Evolutionary conservation across 768 basidiomycete species (phyloP).

Genomic region (Ramaria sp.): DNA sequence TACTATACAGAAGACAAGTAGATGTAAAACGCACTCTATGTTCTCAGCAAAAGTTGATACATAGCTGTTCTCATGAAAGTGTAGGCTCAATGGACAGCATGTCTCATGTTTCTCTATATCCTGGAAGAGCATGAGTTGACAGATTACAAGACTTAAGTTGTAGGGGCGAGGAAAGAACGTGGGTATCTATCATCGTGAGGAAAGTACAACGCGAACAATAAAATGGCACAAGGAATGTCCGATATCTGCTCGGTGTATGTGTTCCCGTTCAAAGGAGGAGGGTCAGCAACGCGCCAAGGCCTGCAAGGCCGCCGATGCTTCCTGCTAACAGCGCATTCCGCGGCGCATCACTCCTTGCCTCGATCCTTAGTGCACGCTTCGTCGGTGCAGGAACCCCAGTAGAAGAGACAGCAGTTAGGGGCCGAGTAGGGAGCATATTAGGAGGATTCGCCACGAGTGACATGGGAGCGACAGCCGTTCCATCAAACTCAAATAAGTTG

Average conservation of each 20-base stretch:
- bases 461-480: constrained; percentile 60
- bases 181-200: neutral
- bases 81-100: no score
- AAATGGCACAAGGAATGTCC: neutral
- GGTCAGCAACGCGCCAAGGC: neutral
- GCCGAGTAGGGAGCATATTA: constrained; percentile 74
- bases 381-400: neutral
- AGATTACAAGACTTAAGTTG: neutral
- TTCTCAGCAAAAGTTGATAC: no score
- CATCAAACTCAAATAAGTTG: constrained; percentile 71
- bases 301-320: neutral
- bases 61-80: no score
- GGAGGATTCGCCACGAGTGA: constrained; percentile 60
- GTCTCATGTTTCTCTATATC: no score
- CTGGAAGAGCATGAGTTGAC: no score
- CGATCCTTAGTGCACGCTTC: neutral
- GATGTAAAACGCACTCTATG: no score
- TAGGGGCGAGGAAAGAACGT: neutral
- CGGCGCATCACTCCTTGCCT: neutral
- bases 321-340: neutral
- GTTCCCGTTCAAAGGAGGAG: neutral
- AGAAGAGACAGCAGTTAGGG: constrained; percentile 44
- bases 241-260: neutral
- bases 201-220: neutral
- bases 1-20: no score